Conservation (phyloP, 1,284 basidiomycete species). For the Stereum hirsutum region DNA sequence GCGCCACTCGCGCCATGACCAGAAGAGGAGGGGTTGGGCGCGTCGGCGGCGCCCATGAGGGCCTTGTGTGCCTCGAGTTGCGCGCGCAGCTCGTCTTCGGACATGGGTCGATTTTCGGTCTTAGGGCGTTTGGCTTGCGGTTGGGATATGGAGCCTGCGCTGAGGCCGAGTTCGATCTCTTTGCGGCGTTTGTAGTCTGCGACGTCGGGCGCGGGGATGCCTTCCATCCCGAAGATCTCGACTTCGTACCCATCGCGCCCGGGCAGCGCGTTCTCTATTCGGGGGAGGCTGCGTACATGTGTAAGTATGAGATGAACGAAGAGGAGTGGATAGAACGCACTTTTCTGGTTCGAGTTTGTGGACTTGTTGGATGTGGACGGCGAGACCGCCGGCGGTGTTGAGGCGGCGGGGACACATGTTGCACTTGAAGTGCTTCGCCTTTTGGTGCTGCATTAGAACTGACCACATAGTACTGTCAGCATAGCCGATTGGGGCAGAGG, state of each 20-base stretch:
- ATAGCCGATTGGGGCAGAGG: too few relatives aligned
- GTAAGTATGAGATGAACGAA: constrained; percentile 8
- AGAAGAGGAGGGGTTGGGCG: constrained; percentile 28
- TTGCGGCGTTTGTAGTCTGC: constrained; percentile 93
- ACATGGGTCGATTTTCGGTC: constrained; percentile 73
- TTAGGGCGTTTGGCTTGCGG: constrained; percentile 76
- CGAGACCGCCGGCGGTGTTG: constrained; percentile 95
- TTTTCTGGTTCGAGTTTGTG: constrained; percentile 97
- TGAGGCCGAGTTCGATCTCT: constrained; percentile 85
- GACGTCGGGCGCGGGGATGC: constrained; percentile 89
- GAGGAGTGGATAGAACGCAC: constrained; percentile 35
- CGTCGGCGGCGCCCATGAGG: constrained; percentile 70
- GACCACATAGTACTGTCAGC: constrained; percentile 6
- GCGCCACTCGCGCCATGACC: constrained; percentile 26
- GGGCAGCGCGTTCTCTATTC: constrained; percentile 93
- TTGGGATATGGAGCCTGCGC: constrained; percentile 71
- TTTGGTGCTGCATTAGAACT: constrained; percentile 99
- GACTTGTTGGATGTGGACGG: constrained; percentile 98
- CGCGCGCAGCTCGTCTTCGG: constrained; percentile 77
- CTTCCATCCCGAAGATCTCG: constrained; percentile 99
- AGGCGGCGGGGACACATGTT: constrained; percentile 91
- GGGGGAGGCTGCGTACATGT: constrained; percentile 42
- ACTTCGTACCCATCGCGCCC: constrained; percentile 97
- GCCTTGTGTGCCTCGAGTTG: constrained; percentile 88
- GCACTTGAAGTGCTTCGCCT: constrained; percentile 99